Evolutionary conservation across 371 early-diverging fungal genomes (phyloP), one percentile per base, ranked within the genome.

Genomic region (Mucor velutinosus): DNA sequence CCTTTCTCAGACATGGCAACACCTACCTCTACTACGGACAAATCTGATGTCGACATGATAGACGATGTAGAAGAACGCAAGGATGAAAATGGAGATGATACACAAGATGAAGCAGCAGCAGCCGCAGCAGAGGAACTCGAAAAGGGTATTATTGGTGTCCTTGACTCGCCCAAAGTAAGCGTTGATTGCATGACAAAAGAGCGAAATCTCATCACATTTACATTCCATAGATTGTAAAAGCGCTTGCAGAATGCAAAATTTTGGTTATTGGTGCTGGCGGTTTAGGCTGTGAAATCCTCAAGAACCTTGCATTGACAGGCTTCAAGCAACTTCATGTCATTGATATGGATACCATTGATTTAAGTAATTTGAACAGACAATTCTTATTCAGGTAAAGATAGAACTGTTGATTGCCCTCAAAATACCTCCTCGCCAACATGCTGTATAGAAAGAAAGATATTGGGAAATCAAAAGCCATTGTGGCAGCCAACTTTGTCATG

Each of bases 311-410:
- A 21, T 77, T 96, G 76, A 83, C 91, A 17, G 98, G 98, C 5
- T 97, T 97, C 75, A 84, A 80, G 66, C 75, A 92, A 65, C 92
- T 99, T 35, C 89, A 94, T 64, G 87, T 96, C 32, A 93, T 99
- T 69, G 99, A 99, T 83, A 86, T 97, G 78, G 99, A 99, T 80
- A 97, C 97, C 0, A 99, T 99, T 58, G 99, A 99, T 69, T 75
- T 98, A 41, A 95, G 97, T 53, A 99, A 99, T 79, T 82, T 99
- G 45, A 99, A 99, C 77, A 86, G 99, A 19, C 99, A 99, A 84
- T 98, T 99, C 72, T 86, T 99, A 59, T 99, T 99, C 83, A 92
- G 80, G 77, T 72, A 75, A 60, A 4, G 11, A 37, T 14, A 37
- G 11, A 37, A 8, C 14, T n/a, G 7, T 27, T 53, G 7, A 33